Evolutionary conservation across 768 basidiomycete species (phyloP), one percentile per base, ranked within the genome.

Genomic region (Lentinula aciculospora): DNA sequence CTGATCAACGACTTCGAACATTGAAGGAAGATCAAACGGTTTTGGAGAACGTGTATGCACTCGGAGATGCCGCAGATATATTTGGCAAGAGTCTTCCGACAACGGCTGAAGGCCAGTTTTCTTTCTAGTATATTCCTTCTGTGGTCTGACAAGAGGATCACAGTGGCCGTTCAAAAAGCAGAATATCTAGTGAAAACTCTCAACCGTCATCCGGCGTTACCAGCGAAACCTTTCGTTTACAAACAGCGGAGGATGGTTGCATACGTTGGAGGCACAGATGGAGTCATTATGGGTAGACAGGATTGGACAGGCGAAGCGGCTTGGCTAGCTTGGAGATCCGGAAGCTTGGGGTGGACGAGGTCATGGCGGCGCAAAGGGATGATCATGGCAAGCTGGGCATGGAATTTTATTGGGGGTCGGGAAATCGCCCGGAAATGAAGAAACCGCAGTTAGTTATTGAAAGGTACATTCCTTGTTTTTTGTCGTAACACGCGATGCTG

Each of bases 1-100:
- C 51, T 15, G 51, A 53, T 40, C 29, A 29, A 36, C 10, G 51
- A 10, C 32, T 53, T 12, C 3, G 51, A 23, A 25, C 25, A 7
- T n/a, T 53, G 32, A 53, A 40, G 32, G 51, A 53, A 17, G 51
- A 53, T 32, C 51, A 53, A 21, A 36, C 32, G 19, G 32, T 40
- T 12, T 29, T 53, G 19, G 51, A 53, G 32, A 32, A 36, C 27
- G 51, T 53, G 8, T 53, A 53, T 37, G 51, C 51, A 29, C 32
- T 53, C 7, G 51, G 51, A 21, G 51, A 53, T 21, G 51, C 51
- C 4, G 51, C 51, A 36, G 51, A 53, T 19, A 53, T 53, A 9
- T 53, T 53, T 40, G 51, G 19, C 13, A 34, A 37, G n/a, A 32
- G 51, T 6, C 32, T 53, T 13, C 51, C 51, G 13, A 53, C 51